Base-by-base conservation (phyloP, 371 early-diverging fungal species). In the Mucor lusitanicus region DNA sequence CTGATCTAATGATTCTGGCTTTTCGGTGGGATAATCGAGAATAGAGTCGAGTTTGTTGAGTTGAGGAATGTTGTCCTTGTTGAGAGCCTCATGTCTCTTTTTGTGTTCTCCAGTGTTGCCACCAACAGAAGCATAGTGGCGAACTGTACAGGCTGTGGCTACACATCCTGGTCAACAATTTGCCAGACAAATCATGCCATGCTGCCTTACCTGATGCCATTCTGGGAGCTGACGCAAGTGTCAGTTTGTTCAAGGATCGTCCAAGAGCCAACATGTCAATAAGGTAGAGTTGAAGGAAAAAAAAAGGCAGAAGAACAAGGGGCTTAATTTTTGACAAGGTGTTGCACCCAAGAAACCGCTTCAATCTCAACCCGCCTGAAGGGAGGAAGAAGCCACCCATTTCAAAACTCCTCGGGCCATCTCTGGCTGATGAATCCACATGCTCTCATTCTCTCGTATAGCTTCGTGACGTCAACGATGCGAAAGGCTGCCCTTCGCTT, bases 11-110 rank as follows among this genome's bases (percentile, higher is more conserved):
- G 70, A 63, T 19, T 65, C 40, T 7, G 48, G 17, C 35, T 66
- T 70, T 54, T 74, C 69, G 6, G 69, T 66, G 15, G 71, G 61
- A 59, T 72, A 79, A 67, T 83, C 83, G 30, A 83, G 75, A 60
- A 83, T 72, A 3, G 77, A 72, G 62, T 83, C 83, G 12, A 82
- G 60, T 44, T 80, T 82, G 56, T 75, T 57, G n/a, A 82, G 69
- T 57, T 78, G 71, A 61, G 83, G 80, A 13, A 73, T 33, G 59
- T 65, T 74, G n/a, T 69, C 69, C 46, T 70, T 55, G 32, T 60
- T 64, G 3, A 81, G 61, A 11, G 61, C 77, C 19, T 42, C 33
- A 59, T 78, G 78, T 21, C 78, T 72, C 23, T 74, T 64, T 42
- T 68, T 69, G 54, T 60, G 56, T 6, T 71, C 67, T 33, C 67